Evolutionary conservation across 805 yeast species (phyloP).

Genomic region (Kurtzmaniella fragi): DNA sequence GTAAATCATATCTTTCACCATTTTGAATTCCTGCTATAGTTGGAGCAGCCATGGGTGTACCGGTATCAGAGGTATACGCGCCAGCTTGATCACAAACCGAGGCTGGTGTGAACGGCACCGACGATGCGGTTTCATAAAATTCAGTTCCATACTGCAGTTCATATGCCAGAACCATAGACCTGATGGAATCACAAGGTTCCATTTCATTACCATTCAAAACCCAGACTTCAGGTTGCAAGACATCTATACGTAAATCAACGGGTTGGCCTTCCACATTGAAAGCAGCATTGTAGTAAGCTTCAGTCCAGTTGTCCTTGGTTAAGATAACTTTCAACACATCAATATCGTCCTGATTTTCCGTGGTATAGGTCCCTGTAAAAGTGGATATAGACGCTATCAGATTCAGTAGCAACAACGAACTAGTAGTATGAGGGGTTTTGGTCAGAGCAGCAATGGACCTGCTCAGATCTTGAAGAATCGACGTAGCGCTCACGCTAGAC

Average conservation of each 20-base stretch:
- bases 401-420: too few relatives aligned
- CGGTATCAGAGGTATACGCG: constrained; percentile 11
- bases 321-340: constrained; percentile 2
- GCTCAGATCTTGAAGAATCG: too few relatives aligned
- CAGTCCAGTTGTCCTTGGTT: constrained; percentile 3
- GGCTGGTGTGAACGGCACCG: constrained; percentile 16
- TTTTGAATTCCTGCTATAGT: constrained; percentile 8
- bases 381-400: too few relatives aligned
- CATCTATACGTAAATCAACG: constrained; percentile 22
- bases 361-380: neutral
- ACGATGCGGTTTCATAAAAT: constrained; percentile 12
- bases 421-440: too few relatives aligned
- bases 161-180: constrained; percentile 9
- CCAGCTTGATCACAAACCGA: constrained; percentile 27
- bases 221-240: constrained; percentile 36
- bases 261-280: constrained; percentile 8
- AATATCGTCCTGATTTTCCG: constrained; percentile 2
- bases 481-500: too few relatives aligned
- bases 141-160: constrained; percentile 11
- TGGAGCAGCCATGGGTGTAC: constrained; percentile 9
- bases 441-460: too few relatives aligned
- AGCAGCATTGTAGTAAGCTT: constrained; percentile 1
- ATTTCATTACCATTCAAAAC: constrained; percentile 23
- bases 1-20: constrained; percentile 15
- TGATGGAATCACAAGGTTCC: constrained; percentile 16